Percentiles rank a stretch among this genome's conserved stretches.
Conservation (phyloP, 176 grass and related monocot genomes). For the Rhynchospora pubera region DNA sequence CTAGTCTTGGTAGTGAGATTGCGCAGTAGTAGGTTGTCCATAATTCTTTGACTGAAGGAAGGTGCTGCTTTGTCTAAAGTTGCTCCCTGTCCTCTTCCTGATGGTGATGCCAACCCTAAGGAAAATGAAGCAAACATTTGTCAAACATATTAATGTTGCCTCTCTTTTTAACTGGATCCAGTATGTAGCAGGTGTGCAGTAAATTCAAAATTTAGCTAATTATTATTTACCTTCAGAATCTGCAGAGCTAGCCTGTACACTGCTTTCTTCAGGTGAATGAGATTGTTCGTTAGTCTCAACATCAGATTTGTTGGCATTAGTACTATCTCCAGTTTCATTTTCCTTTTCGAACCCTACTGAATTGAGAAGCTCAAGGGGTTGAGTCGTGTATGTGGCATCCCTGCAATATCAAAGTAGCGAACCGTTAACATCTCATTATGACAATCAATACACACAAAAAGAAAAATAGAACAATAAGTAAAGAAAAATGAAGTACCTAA, state of each 20-base stretch:
- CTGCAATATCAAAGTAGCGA: conserved; percentile 44
- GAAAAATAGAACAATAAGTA: background rate
- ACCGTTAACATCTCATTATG: conserved; percentile 3
- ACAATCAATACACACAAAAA: conserved; percentile 19
- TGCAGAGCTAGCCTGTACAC: conserved; percentile 46
- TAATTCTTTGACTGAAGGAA: conserved; percentile 95
- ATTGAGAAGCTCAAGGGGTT: conserved; percentile 95
- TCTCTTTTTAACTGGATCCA: background rate
- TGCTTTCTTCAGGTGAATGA: conserved; percentile 29
- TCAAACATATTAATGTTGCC: background rate
- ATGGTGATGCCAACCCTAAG: conserved; percentile 68
- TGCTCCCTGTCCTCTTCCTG: conserved; percentile 52
- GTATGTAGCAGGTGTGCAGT: background rate
- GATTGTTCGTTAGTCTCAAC: conserved; percentile 18
- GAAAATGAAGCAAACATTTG: conserved; percentile 13
- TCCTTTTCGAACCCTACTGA: conserved; percentile 84
- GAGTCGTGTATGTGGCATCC: conserved; percentile 95
- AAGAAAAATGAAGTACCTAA: conserved; percentile 54
- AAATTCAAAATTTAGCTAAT: background rate
- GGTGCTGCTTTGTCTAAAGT: conserved; percentile 42
- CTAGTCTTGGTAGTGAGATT: conserved; percentile 92
- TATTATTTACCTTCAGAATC: conserved; percentile 62
- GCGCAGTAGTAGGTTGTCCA: conserved; percentile 85
- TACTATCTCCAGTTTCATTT: conserved; percentile 13
- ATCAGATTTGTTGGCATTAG: conserved; percentile 25